Evolutionary conservation across 768 basidiomycete genomes (phyloP).

Genomic region (Lactifluus subvellereus): DNA sequence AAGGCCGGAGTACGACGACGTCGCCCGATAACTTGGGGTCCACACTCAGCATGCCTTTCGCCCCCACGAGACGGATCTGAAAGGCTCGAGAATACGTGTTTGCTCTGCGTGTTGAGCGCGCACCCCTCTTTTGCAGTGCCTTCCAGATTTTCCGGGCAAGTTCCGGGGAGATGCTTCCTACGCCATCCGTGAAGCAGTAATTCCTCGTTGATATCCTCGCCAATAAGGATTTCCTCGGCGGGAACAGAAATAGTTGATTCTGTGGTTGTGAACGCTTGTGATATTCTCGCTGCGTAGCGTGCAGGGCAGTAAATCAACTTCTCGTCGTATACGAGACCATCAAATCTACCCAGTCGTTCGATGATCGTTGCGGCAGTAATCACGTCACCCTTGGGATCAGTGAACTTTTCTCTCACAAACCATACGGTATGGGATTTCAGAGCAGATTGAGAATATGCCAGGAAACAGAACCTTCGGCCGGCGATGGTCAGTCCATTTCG

Average conservation of each 20-base stretch:
- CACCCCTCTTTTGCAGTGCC: constrained; percentile 36
- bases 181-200: constrained; percentile 64
- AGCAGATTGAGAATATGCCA: constrained; percentile 71
- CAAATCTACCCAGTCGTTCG: constrained; percentile 47
- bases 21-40: constrained; percentile 47
- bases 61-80: constrained; percentile 58
- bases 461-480: constrained; percentile 50
- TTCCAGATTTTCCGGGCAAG: constrained; percentile 46
- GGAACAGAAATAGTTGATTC: constrained; percentile 47
- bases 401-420: constrained; percentile 55
- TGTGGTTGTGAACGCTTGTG: constrained; percentile 71
- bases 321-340: constrained; percentile 40
- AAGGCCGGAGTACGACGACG: constrained; percentile 47
- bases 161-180: constrained; percentile 55
- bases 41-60: constrained; percentile 61
- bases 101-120: constrained; percentile 32
- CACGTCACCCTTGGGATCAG: constrained; percentile 26
- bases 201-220: constrained; percentile 43
- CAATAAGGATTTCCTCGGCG: constrained; percentile 35
- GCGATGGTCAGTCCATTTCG: constrained; percentile 47
- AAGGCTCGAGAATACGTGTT: constrained; percentile 43
- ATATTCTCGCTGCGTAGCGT: constrained; percentile 64
- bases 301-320: constrained; percentile 55
- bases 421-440: constrained; percentile 53
- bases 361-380: constrained; percentile 49